phyloP scores from a whole-genome alignment of 2,329 filamentous ascomycete genomes.

The Colletotrichum echinochloae region DNA sequence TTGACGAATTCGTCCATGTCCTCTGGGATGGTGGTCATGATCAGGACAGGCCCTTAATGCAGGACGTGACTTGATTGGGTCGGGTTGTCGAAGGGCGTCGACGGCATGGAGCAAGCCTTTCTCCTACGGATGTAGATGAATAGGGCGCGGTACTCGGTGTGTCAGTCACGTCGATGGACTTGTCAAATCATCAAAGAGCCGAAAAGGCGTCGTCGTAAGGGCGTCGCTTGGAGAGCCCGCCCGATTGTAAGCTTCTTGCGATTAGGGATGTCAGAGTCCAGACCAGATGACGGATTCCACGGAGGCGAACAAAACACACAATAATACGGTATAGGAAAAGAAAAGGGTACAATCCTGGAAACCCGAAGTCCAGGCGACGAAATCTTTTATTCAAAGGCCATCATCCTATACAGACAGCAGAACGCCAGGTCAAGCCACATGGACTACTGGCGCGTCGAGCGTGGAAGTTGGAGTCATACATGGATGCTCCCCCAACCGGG shows the following conservation, averaged over 20 bases:
- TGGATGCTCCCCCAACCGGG: slow-evolving; percentile 34
- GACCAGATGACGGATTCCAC: slow-evolving; percentile 14
- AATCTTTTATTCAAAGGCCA: slow-evolving; percentile 37
- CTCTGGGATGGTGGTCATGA: slow-evolving; percentile 55
- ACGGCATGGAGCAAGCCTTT: slow-evolving; percentile 17
- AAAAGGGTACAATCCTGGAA: slow-evolving; percentile 22
- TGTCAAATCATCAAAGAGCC: slow-evolving; percentile 24
- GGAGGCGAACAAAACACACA: slow-evolving; percentile 39
- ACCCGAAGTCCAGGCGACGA: slow-evolving; percentile 12
- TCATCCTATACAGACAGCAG: slow-evolving; percentile 16
- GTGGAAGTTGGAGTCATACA: slow-evolving; percentile 37
- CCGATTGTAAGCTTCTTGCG: slow-evolving; percentile 18
- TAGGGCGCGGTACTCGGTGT: slow-evolving; percentile 19
- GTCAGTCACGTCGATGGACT: slow-evolving; percentile 20
- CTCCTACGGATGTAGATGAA: slow-evolving; percentile 27
- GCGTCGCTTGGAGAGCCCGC: slow-evolving; percentile 30
- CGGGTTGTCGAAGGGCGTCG: slow-evolving; percentile 33
- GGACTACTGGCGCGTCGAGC: slow-evolving; percentile 20
- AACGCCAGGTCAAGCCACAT: slow-evolving; percentile 28
- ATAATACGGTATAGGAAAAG: slow-evolving; percentile 37
- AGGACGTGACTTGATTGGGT: slow-evolving; percentile 28
- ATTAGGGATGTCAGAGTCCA: slow-evolving; percentile 8
- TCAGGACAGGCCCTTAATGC: slow-evolving; percentile 27
- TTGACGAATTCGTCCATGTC: slow-evolving; percentile 74
- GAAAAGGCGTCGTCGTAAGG: slow-evolving; percentile 6